These are phyloP conservation scores for Diaporthe capsici DNA, from an alignment of 2,329 filamentous ascomycete genomes.

Conservation along the genomic window DNA sequence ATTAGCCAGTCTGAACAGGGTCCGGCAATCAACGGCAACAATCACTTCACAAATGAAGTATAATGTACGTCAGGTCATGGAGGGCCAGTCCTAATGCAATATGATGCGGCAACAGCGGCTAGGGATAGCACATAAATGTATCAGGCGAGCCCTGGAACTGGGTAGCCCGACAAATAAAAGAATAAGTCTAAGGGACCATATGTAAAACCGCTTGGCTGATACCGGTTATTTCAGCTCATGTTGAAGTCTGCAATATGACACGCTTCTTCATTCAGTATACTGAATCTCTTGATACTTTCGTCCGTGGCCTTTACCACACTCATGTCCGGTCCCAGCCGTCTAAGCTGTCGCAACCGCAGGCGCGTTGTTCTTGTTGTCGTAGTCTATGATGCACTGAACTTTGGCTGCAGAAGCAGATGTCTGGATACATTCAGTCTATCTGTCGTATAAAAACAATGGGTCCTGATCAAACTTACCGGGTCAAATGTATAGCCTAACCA, in stretches of 20 bases:
- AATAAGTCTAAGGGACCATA: neutral
- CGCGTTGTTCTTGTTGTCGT: slow-evolving; percentile 29
- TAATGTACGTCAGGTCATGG: neutral
- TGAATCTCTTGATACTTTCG: neutral
- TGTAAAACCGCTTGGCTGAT: neutral
- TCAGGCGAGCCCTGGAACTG: neutral
- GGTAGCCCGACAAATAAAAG: neutral
- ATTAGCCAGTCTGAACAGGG: neutral
- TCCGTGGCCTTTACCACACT: neutral
- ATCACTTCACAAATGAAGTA: neutral
- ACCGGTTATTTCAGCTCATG: neutral
- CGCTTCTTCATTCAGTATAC: neutral
- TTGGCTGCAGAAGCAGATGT: slow-evolving; percentile 38
- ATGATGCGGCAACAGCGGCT: neutral
- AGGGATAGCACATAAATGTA: neutral
- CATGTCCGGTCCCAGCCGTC: neutral
- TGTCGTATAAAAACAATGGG: too few relatives aligned
- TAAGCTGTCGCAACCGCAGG: neutral
- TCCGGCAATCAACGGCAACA: neutral
- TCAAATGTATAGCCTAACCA: slow-evolving; percentile 89
- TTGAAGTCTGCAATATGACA: neutral
- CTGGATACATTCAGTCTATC: slow-evolving; percentile 5
- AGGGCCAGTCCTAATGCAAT: neutral
- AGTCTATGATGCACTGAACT: slow-evolving; percentile 37
- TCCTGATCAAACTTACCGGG: slow-evolving; percentile 53